These are phyloP conservation scores for Lactarius hatsudake DNA, from an alignment of 768 basidiomycete genomes.

Conservation along the genomic window DNA sequence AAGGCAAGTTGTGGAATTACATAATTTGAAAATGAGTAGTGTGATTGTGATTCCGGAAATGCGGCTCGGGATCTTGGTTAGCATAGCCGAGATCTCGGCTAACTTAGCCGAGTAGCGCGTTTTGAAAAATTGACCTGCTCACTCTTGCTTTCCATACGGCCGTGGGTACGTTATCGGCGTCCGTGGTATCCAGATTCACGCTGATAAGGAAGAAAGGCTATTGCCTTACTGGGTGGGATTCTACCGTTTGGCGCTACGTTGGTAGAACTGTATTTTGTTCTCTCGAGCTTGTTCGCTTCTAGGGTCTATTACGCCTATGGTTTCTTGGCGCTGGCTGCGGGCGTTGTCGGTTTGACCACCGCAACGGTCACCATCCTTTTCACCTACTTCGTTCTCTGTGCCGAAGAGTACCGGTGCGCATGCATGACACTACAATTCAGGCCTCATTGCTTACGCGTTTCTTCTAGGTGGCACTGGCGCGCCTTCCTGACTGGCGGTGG, in stretches of 20 bases:
- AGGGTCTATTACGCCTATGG: constrained; percentile 96
- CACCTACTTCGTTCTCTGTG: constrained; percentile 88
- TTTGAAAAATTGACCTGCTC: too few relatives aligned
- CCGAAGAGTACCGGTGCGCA: constrained; percentile 86
- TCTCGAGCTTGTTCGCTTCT: constrained; percentile 89
- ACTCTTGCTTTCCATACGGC: too few relatives aligned
- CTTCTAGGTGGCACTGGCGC: constrained; percentile 89
- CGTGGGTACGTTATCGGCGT: constrained; percentile 54
- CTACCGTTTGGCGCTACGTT: constrained; percentile 95
- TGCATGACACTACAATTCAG: background rate
- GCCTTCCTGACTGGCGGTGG: constrained; percentile 91
- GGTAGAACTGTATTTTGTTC: constrained; percentile 89
- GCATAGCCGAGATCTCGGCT: too few relatives aligned
- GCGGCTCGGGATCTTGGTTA: too few relatives aligned
- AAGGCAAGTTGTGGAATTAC: too few relatives aligned
- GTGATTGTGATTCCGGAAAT: too few relatives aligned
- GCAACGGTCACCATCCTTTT: constrained; percentile 89
- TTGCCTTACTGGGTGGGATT: constrained; percentile 82
- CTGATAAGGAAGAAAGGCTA: constrained; percentile 39
- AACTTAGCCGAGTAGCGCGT: too few relatives aligned
- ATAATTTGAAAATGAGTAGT: too few relatives aligned
- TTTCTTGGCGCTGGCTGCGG: constrained; percentile 84
- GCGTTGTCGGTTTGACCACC: constrained; percentile 79
- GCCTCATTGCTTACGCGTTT: constrained; percentile 10
- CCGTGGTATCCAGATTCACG: background rate